Evolutionary conservation across 495 filamentous ascomycete genomes (phyloP).

Genomic region (Cetradonia linearis): DNA sequence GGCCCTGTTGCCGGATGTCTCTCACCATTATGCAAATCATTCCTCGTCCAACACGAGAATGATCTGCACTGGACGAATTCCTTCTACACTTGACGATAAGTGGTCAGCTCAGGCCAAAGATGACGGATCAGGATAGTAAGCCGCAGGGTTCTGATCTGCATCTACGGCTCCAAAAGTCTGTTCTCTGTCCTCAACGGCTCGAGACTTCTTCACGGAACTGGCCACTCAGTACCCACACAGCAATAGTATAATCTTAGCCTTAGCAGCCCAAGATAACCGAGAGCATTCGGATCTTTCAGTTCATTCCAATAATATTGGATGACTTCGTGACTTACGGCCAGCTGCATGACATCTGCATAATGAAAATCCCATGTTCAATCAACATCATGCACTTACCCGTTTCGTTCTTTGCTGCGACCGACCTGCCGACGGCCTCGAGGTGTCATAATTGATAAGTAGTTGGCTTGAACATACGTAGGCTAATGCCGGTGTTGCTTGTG

Average conservation of each 20-base stretch:
- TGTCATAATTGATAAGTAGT: neutral
- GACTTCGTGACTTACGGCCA: neutral
- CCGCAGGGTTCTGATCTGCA: neutral
- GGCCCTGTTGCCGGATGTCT: too few relatives aligned
- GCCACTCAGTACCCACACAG: neutral
- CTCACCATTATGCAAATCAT: neutral
- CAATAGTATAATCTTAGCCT: neutral
- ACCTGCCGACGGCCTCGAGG: neutral
- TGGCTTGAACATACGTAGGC: neutral
- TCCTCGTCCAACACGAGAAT: neutral
- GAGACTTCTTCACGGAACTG: neutral
- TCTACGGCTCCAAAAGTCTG: neutral
- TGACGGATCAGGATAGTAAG: constrained; percentile 2
- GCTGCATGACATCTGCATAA: neutral
- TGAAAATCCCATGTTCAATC: neutral
- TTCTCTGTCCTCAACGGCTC: neutral
- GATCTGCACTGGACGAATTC: neutral
- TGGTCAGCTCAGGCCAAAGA: neutral
- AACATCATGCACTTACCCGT: neutral
- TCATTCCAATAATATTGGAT: neutral
- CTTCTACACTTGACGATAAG: neutral
- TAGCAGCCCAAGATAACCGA: neutral
- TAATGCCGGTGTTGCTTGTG: constrained; percentile 8
- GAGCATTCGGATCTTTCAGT: neutral
- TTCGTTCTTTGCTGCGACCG: too few relatives aligned